Evolutionary conservation across 1,139 yeast species (phyloP).

Genomic region (Hyphopichia fennica): DNA sequence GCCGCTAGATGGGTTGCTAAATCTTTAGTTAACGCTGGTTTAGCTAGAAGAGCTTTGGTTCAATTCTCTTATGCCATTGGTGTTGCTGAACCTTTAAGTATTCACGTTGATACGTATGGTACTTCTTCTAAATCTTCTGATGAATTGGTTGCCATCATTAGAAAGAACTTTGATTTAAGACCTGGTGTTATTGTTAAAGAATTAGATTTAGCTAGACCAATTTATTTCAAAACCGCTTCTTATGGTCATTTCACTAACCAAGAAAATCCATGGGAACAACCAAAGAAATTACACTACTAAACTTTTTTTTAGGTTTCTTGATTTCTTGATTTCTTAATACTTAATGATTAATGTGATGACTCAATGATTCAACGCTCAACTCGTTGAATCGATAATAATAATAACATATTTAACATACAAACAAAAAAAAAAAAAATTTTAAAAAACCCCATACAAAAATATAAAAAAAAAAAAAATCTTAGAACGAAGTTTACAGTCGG

Average conservation of each 20-base stretch:
- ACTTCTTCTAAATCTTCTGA: conserved; percentile 87
- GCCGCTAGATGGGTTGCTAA: conserved; percentile 99
- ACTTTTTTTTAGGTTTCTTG: conserved; percentile 7
- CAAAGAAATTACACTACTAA: conserved; percentile 82
- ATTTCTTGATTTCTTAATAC: conserved; percentile 5
- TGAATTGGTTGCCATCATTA: conserved; percentile 86
- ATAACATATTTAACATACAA: neutral
- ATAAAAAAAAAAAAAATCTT: conserved; percentile 4
- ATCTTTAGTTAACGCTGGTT: conserved; percentile 90
- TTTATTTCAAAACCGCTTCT: conserved; percentile 97
- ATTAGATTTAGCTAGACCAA: conserved; percentile 97
- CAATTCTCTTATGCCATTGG: conserved; percentile 99
- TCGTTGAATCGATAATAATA: conserved; percentile 34
- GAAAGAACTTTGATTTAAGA: conserved; percentile 95
- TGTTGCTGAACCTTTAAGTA: conserved; percentile 98
- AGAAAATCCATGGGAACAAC: conserved; percentile 97
- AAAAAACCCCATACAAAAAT: neutral
- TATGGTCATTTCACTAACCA: conserved; percentile 99
- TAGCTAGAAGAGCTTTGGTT: conserved; percentile 96
- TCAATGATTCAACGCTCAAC: conserved; percentile 52
- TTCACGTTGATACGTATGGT: conserved; percentile 97
- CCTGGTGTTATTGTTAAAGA: conserved; percentile 99
- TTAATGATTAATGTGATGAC: conserved; percentile 50
- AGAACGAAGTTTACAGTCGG: conserved; percentile 6
- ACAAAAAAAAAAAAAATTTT: neutral